phyloP scores from a whole-genome alignment of 805 yeast species.

The Saccharomyces paradoxus region DNA sequence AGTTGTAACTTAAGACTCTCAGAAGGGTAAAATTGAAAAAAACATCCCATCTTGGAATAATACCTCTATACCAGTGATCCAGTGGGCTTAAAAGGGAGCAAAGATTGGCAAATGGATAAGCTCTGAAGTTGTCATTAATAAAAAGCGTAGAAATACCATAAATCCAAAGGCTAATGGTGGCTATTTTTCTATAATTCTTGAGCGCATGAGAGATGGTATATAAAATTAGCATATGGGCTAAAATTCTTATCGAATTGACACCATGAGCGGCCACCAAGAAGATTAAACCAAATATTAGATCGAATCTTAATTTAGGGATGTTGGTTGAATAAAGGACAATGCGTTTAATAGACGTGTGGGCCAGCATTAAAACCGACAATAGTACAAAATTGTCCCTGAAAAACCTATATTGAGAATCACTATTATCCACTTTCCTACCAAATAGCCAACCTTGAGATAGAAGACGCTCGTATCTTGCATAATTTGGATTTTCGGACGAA shows the following conservation, averaged over 20 bases:
- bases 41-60: conserved; percentile 91
- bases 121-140: conserved; percentile 60
- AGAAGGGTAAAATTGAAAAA: conserved; percentile 84
- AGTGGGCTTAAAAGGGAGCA: conserved; percentile 38
- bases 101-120: conserved; percentile 41
- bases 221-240: conserved; percentile 48
- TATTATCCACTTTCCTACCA: conserved; percentile 86
- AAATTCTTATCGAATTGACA: conserved; percentile 52
- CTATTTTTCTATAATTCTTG: conserved; percentile 29
- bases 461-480: conserved; percentile 48
- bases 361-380: conserved; percentile 43
- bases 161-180: conserved; percentile 52
- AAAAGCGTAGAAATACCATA: conserved; percentile 76
- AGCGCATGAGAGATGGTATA: conserved; percentile 30
- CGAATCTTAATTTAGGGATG: conserved; percentile 51
- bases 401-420: conserved; percentile 82
- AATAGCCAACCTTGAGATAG: conserved; percentile 81
- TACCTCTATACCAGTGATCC: conserved; percentile 61
- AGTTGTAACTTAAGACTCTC: conserved; percentile 72
- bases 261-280: conserved; percentile 78
- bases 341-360: conserved; percentile 49
- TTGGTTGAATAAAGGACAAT: conserved; percentile 20
- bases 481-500: conserved; percentile 66
- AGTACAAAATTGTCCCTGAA: conserved; percentile 73
- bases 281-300: conserved; percentile 58